These are phyloP conservation scores for Calonectria pseudoturangicola DNA, from an alignment of 2,329 filamentous ascomycete genomes.

Conservation along the genomic window DNA sequence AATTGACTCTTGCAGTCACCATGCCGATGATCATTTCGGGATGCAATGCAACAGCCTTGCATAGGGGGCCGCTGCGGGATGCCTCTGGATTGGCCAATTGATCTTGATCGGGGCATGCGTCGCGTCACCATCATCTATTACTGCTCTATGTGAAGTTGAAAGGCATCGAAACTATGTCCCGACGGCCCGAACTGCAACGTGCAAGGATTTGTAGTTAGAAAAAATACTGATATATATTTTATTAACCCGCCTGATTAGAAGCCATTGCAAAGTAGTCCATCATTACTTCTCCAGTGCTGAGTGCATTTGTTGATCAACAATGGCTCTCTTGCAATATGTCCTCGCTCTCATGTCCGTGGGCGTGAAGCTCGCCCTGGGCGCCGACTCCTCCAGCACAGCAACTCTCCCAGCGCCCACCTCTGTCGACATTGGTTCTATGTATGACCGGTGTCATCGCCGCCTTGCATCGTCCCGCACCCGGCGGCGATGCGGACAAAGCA, in stretches of 20 bases:
- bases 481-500: conserved; percentile 21
- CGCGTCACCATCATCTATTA: not conserved
- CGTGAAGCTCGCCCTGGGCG: conserved; percentile 1
- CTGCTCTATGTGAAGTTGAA: not conserved
- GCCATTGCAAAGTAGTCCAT: not conserved
- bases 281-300: not conserved
- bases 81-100: not conserved
- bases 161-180: not conserved
- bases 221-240: not conserved
- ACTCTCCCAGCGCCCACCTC: conserved; percentile 9
- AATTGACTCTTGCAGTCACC: not conserved
- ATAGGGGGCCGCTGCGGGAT: not conserved
- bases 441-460: conserved; percentile 2
- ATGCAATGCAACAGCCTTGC: not conserved
- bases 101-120: not conserved
- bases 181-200: not conserved
- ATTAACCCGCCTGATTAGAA: not conserved
- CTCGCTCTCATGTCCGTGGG: conserved; percentile 3
- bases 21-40: conserved; percentile 18
- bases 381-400: not conserved
- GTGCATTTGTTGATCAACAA: not conserved
- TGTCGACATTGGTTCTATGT: not conserved
- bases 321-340: not conserved
- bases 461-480: conserved; percentile 17
- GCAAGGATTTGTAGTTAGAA: not conserved